phyloP scores from a whole-genome alignment of 495 filamentous ascomycete genomes.

The Aspergillus asperescens region DNA sequence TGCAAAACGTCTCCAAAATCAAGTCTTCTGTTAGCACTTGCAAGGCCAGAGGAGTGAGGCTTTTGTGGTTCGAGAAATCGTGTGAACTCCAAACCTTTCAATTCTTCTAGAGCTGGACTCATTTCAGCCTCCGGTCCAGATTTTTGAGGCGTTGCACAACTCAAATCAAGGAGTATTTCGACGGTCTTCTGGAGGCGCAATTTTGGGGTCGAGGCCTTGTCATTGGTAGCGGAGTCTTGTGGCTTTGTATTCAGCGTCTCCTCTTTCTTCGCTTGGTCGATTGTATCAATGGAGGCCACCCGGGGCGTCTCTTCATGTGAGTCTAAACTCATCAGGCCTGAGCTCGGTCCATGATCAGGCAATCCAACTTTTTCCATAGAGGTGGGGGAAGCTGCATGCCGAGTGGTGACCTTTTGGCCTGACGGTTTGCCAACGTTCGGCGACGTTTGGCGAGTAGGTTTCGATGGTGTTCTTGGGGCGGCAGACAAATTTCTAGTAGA shows the following conservation, averaged over 20 bases:
- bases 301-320: background rate
- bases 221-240: background rate
- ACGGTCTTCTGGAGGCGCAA: background rate
- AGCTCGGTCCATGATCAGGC: background rate
- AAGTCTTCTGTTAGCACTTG: background rate
- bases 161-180: slow-evolving; percentile 17
- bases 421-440: background rate
- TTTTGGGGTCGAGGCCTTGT: background rate
- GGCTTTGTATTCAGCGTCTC: background rate
- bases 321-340: background rate
- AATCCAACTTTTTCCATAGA: background rate
- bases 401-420: background rate
- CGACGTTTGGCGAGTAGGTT: background rate
- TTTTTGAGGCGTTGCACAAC: slow-evolving; percentile 6
- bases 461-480: background rate
- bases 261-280: background rate
- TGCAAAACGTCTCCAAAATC: background rate
- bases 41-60: background rate
- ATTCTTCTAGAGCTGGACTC: slow-evolving; percentile 17
- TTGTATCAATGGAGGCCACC: background rate
- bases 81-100: slow-evolving; percentile 20
- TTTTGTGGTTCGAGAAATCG: background rate
- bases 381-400: background rate
- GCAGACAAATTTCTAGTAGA: background rate
- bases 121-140: background rate